A percentile compares a stretch with the other conserved stretches of the same genome.
Conservation (phyloP, 768 basidiomycete genomes). For the Auriscalpium microsporum region DNA sequence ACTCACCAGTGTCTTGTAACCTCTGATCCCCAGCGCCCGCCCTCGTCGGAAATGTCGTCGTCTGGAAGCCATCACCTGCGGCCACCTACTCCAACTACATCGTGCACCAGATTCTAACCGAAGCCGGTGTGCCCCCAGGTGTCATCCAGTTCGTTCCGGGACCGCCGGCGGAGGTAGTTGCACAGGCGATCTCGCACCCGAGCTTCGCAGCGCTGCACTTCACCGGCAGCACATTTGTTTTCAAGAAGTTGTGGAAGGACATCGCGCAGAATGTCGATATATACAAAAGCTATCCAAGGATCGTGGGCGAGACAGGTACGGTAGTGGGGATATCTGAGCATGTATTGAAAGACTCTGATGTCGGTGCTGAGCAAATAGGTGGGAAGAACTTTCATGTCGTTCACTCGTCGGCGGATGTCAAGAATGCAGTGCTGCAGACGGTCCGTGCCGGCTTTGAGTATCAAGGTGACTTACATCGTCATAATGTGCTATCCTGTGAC, state of each 20-base stretch:
- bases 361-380: constrained; percentile 23
- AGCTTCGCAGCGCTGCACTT: constrained; percentile 89
- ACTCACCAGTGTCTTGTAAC: background rate
- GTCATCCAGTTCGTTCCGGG: constrained; percentile 98
- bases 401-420: constrained; percentile 78
- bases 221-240: constrained; percentile 91
- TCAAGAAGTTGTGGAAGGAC: constrained; percentile 95
- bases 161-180: constrained; percentile 76
- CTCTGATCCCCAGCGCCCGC: constrained; percentile 56
- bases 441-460: constrained; percentile 93
- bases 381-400: constrained; percentile 98
- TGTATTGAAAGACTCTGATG: background rate
- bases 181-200: constrained; percentile 70
- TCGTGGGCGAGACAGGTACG: constrained; percentile 88
- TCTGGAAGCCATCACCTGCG: constrained; percentile 97
- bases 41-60: constrained; percentile 85
- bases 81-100: constrained; percentile 95
- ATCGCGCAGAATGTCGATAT: constrained; percentile 82
- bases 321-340: background rate
- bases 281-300: constrained; percentile 85
- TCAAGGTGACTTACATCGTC: constrained; percentile 46
- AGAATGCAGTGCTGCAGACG: constrained; percentile 83
- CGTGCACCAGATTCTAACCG: constrained; percentile 80
- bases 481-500: background rate
- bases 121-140: constrained; percentile 89